phyloP scores from a whole-genome alignment of 768 basidiomycete genomes.

The Gyrodon lividus region DNA sequence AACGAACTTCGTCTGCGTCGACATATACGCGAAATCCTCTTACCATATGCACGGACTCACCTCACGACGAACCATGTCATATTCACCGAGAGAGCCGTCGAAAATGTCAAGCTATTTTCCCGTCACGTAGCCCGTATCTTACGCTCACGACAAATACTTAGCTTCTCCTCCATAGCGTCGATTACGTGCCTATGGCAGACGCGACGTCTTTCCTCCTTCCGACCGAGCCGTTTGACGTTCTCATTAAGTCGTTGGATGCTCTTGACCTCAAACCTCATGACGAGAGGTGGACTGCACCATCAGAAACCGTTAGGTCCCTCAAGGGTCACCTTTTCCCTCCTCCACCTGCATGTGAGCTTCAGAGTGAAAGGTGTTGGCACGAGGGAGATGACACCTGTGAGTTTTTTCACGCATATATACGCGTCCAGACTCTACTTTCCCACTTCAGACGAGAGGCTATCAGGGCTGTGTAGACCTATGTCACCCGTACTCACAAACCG shows the following conservation, averaged over 20 bases:
- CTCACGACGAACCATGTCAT: slow-evolving; percentile 54
- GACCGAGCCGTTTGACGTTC: slow-evolving; percentile 52
- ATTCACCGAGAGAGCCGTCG: slow-evolving; percentile 50
- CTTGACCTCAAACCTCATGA: slow-evolving; percentile 39
- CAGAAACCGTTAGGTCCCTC: slow-evolving; percentile 20
- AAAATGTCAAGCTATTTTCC: slow-evolving; percentile 35
- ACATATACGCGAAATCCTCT: slow-evolving; percentile 56
- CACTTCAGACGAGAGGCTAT: slow-evolving; percentile 25
- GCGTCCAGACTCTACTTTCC: neutral
- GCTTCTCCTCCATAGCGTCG: slow-evolving; percentile 40
- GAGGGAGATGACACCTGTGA: slow-evolving; percentile 35
- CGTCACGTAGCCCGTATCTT: neutral
- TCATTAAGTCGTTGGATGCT: slow-evolving; percentile 37
- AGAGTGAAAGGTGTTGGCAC: slow-evolving; percentile 39
- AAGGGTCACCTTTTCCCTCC: slow-evolving; percentile 16
- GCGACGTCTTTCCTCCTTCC: slow-evolving; percentile 50
- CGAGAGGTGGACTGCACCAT: slow-evolving; percentile 39
- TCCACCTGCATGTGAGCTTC: slow-evolving; percentile 23
- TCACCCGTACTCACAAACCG: slow-evolving; percentile 44
- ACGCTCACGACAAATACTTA: slow-evolving; percentile 26
- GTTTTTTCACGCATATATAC: slow-evolving; percentile 22
- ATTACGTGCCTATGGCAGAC: slow-evolving; percentile 47
- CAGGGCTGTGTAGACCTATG: slow-evolving; percentile 35
- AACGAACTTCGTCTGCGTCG: slow-evolving; percentile 25
- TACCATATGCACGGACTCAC: slow-evolving; percentile 53